Percentiles rank a stretch among this genome's conserved stretches.
Conservation (phyloP, 176 grass and related monocot species). For the Coix lacrymajobi region DNA sequence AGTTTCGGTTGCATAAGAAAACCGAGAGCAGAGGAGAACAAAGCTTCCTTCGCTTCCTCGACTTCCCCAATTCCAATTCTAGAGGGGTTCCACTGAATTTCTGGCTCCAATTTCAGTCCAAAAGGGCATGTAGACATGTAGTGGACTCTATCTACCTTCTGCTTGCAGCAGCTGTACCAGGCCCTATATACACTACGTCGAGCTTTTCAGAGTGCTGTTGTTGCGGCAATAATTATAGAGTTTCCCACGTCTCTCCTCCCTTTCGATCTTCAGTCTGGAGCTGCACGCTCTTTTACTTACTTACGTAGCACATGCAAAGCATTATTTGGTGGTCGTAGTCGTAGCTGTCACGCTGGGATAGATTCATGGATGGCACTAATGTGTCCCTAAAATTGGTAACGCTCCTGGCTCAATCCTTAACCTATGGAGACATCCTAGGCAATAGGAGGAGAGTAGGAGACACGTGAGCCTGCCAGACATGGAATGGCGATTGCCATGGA, state of each 20-base stretch:
- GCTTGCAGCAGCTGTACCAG: not conserved
- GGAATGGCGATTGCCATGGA: not conserved
- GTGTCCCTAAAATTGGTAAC: not conserved
- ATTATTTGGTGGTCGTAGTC: not conserved
- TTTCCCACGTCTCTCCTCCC: not conserved
- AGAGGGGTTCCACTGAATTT: not conserved
- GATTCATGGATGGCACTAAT: not conserved
- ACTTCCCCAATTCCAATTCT: not conserved
- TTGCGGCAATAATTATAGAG: not conserved
- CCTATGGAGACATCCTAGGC: not conserved
- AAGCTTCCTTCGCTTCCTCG: constrained; percentile 21
- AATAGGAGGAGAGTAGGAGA: not conserved
- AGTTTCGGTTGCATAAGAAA: not conserved
- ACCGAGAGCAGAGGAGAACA: not conserved
- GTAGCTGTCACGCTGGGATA: not conserved
- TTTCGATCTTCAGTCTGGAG: not conserved
- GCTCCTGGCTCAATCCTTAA: not conserved
- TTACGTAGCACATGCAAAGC: not conserved
- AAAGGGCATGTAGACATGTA: not conserved
- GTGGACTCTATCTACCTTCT: not conserved
- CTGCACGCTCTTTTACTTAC: not conserved
- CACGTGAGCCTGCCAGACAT: not conserved
- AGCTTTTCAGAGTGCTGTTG: not conserved
- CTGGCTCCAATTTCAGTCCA: not conserved
- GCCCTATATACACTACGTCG: no score